Evolutionary conservation across 2,329 filamentous ascomycete genomes (phyloP), one percentile per base, ranked within the genome.

Genomic region (Fusarium nygamai): DNA sequence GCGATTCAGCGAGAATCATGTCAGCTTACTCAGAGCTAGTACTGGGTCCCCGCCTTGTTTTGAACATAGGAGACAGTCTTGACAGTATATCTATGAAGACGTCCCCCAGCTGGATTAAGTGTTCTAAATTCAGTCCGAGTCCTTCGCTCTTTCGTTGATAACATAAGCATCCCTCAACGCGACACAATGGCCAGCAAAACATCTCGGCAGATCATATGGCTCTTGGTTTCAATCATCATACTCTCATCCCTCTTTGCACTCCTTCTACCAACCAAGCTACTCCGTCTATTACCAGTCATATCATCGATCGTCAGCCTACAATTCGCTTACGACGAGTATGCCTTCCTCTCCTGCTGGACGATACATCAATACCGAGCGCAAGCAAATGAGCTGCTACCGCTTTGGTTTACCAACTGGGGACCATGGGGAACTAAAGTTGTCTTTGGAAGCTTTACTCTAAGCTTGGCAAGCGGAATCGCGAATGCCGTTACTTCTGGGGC

Each of bases 31-130:
- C 31, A 34, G 48, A 51, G 22, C 48, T 51, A 48, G 14, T 17
- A 14, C 12, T 24, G 22, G 4, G 2, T n/a, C 31, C 6, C 14
- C 31, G 8, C 8, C 31, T 14, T 34, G 12, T 20, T 14, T 20
- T 3, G 0, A 0, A 1, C 5, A 20, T 4, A 34, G 4, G 6
- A 14, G 22, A 20, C 12, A 31, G 31, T 11, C 31, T 11, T 12
- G 31, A 31, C 31, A 16, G 3, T 5, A 20, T 24, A 51, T 34
- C 1, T 34, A 51, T 3, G 31, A 51, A 10, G 5, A 11, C 8
- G 13, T 14, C 7, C 12, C 22, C 17, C 29, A 51, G 29, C 31
- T 20, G 12, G n/a, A n/a, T n/a, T n/a, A n/a, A n/a, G n/a, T n/a
- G 3, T 5, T n/a, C 22, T 9, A 14, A 13, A 9, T 5, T 31